Evolutionary conservation across 805 yeast species (phyloP).

Genomic region (Debaryomyces prosopidis): DNA sequence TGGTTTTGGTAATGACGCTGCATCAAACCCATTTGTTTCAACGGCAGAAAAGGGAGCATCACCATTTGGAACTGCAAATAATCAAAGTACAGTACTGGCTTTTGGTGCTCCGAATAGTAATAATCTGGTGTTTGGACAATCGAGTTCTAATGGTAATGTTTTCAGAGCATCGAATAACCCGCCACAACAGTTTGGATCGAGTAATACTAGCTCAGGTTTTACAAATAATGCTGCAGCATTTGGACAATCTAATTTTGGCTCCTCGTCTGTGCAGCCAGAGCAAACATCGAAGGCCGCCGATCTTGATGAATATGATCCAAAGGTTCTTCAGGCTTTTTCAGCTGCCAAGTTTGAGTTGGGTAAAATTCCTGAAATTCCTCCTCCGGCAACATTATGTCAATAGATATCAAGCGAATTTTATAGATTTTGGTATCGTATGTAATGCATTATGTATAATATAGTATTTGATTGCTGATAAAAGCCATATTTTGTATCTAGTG

Average conservation of each 20-base stretch:
- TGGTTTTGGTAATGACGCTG: constrained; percentile 8
- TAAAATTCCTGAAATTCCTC: constrained; percentile 68
- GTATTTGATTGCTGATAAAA: too few species aligned
- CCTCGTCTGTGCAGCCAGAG: constrained; percentile 7
- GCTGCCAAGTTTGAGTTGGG: constrained; percentile 55
- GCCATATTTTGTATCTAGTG: too few species aligned
- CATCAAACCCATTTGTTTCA: constrained; percentile 7
- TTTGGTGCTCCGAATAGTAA: constrained; percentile 1
- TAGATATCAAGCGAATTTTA: background rate
- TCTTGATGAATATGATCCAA: constrained; percentile 40
- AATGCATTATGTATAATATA: background rate
- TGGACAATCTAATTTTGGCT: background rate
- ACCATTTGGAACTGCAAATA: background rate
- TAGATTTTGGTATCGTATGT: background rate
- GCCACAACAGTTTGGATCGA: constrained; percentile 1
- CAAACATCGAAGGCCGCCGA: background rate
- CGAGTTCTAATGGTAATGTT: background rate
- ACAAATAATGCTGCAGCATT: background rate
- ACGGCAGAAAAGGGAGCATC: constrained; percentile 7
- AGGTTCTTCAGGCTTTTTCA: constrained; percentile 48
- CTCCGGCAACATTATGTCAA: constrained; percentile 43
- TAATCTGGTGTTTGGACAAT: background rate
- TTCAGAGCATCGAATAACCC: constrained; percentile 4
- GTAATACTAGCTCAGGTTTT: background rate
- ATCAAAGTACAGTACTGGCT: background rate